phyloP scores from a whole-genome alignment of 2,329 filamentous ascomycete genomes.

The Metarhizium guizhouense region DNA sequence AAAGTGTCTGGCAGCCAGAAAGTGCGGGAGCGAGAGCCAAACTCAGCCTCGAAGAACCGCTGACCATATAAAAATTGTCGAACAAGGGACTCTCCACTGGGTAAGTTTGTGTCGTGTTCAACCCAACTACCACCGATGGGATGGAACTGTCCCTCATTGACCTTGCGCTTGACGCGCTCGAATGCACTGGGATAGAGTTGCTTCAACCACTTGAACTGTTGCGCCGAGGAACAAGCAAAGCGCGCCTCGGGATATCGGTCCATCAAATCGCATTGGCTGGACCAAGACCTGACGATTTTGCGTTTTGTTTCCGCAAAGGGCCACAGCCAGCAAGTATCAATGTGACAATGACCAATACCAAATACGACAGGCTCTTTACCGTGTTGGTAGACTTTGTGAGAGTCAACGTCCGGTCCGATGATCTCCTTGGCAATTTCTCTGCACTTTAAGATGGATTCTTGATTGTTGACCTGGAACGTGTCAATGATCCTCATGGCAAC shows the following conservation, averaged over 20 bases:
- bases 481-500: constrained; percentile 86
- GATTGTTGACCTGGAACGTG: constrained; percentile 70
- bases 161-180: constrained; percentile 82
- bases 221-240: constrained; percentile 87
- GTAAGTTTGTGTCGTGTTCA: constrained; percentile 96
- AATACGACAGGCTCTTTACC: constrained; percentile 70
- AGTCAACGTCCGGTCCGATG: constrained; percentile 72
- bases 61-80: constrained; percentile 95
- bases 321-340: constrained; percentile 98
- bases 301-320: constrained; percentile 96
- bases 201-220: constrained; percentile 98
- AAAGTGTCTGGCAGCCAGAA: constrained; percentile 99
- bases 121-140: constrained; percentile 98
- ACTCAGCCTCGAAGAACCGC: constrained; percentile 86
- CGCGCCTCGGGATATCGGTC: constrained; percentile 90
- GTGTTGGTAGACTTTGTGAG: constrained; percentile 71
- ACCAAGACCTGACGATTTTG: constrained; percentile 93
- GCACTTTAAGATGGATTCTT: constrained; percentile 68
- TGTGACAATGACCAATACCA: constrained; percentile 93
- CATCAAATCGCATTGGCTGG: constrained; percentile 90
- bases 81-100: constrained; percentile 86
- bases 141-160: constrained; percentile 84
- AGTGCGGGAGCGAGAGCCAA: constrained; percentile 78
- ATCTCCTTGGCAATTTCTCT: constrained; percentile 79
- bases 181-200: constrained; percentile 80